Evolutionary conservation across 352 stramenopile species (phyloP).

Genomic region (Globisporangium orthogonon): DNA sequence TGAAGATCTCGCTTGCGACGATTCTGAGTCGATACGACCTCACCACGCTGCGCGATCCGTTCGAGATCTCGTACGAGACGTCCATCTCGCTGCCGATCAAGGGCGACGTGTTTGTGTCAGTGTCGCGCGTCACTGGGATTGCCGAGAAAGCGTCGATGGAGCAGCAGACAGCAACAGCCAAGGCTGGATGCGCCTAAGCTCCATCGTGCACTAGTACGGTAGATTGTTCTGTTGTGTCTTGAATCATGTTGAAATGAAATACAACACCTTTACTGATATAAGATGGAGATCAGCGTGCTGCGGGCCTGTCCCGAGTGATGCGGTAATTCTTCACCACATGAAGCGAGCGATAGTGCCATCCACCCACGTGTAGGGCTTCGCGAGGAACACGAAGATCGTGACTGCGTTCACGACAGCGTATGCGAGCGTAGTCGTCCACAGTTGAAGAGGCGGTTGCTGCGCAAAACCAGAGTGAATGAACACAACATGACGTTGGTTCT

Average conservation of each 20-base stretch:
- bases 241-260: too few relatives aligned
- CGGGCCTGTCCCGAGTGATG: background rate
- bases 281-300: too few relatives aligned
- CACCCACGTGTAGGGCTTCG: slow-evolving; percentile 64
- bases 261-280: too few relatives aligned
- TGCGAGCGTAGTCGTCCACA: slow-evolving; percentile 27
- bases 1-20: slow-evolving; percentile 43
- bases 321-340: slow-evolving; percentile 63
- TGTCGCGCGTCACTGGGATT: slow-evolving; percentile 12
- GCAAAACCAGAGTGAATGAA: background rate
- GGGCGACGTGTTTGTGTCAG: slow-evolving; percentile 19
- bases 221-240: too few relatives aligned
- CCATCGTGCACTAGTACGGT: too few relatives aligned
- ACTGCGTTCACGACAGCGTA: slow-evolving; percentile 57
- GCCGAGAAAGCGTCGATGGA: slow-evolving; percentile 1
- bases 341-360: slow-evolving; percentile 76
- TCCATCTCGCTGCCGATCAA: slow-evolving; percentile 40
- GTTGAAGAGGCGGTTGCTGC: slow-evolving; percentile 48
- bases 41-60: slow-evolving; percentile 16
- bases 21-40: slow-evolving; percentile 37
- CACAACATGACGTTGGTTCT: background rate
- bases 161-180: background rate
- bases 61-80: slow-evolving; percentile 28
- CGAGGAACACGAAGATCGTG: slow-evolving; percentile 74
- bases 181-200: too few relatives aligned